phyloP scores from a whole-genome alignment of 345 rosid species.

The Isatis tinctoria region DNA sequence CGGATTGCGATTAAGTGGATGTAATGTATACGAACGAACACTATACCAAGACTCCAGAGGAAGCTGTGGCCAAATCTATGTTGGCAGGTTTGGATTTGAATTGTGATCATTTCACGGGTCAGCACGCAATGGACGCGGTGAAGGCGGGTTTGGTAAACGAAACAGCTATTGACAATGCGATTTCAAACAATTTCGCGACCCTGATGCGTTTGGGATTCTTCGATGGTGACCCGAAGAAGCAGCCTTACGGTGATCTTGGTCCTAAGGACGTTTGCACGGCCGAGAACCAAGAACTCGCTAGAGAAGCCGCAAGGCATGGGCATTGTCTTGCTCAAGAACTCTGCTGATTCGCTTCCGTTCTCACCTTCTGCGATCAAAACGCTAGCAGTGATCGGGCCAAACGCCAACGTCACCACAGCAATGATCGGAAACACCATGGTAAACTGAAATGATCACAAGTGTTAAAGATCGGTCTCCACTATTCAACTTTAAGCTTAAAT shows the following conservation, averaged over 20 bases:
- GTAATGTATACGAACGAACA: slow-evolving; percentile 41
- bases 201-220: slow-evolving; percentile 80
- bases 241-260: slow-evolving; percentile 40
- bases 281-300: slow-evolving; percentile 59
- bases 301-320: slow-evolving; percentile 72
- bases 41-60: slow-evolving; percentile 67
- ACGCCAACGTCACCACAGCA: too few relatives aligned
- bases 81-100: slow-evolving; percentile 69
- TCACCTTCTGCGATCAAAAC: too few relatives aligned
- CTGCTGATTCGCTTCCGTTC: too few relatives aligned
- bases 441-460: too few relatives aligned
- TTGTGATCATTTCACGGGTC: slow-evolving; percentile 48
- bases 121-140: slow-evolving; percentile 57
- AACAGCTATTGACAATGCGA: slow-evolving; percentile 41
- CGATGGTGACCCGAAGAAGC: slow-evolving; percentile 60
- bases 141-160: slow-evolving; percentile 51
- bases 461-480: not conserved
- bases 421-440: too few relatives aligned
- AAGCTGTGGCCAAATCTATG: slow-evolving; percentile 58
- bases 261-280: slow-evolving; percentile 64
- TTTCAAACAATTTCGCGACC: slow-evolving; percentile 62
- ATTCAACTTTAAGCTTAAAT: not conserved
- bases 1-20: slow-evolving; percentile 29
- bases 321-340: too few relatives aligned
- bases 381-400: too few relatives aligned